Base-by-base conservation (phyloP, 2,329 filamentous ascomycete species). In the Stylonectria norvegica region DNA sequence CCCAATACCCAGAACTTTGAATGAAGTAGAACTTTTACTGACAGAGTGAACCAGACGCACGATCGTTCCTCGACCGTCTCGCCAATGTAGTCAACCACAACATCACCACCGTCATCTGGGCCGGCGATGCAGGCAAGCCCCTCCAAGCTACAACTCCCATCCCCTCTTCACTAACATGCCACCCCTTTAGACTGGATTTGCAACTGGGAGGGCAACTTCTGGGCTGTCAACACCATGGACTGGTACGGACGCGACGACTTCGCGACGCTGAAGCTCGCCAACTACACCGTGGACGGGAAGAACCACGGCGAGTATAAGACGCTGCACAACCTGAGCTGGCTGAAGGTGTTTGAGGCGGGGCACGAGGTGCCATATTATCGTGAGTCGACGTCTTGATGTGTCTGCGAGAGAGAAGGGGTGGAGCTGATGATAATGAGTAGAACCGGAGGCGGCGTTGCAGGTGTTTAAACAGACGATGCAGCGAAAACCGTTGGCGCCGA, bases 271-370 rank as follows among this genome's bases (percentile, higher is more conserved):
- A 22, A 42, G 5, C 55, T 16, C 49, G 71, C 10, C 42, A 55
- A 45, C 50, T 80, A 78, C 48, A 76, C 64, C 0, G 69, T 79
- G 3, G 58, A 66, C 29, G 76, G 76, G 1, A 63, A 57, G 15
- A 56, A 67, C 23, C 65, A 60, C 18, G 76, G 76, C 3, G 63
- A 65, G 20, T 77, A 70, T 58, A 79, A 80, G 64, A 68, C 53
- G 0, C 42, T 56, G 4, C 46, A 52, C 3, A 87, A 87, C 49
- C 70, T 81, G 42, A 75, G 72, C 3, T 82, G 79, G 57, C 69
- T 74, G 15, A 67, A 78, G 1, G 71, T 81, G 12, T 80, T 76
- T 52, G 72, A 79, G 50, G 70, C 77, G 2, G 78, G 79, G 0
- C 78, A 81, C 48, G 70, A 76, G 46, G 69, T 77, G 4, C 72